These are phyloP conservation scores for Hysterangium stoloniferum DNA, from an alignment of 768 basidiomycete genomes.

Conservation along the genomic window DNA sequence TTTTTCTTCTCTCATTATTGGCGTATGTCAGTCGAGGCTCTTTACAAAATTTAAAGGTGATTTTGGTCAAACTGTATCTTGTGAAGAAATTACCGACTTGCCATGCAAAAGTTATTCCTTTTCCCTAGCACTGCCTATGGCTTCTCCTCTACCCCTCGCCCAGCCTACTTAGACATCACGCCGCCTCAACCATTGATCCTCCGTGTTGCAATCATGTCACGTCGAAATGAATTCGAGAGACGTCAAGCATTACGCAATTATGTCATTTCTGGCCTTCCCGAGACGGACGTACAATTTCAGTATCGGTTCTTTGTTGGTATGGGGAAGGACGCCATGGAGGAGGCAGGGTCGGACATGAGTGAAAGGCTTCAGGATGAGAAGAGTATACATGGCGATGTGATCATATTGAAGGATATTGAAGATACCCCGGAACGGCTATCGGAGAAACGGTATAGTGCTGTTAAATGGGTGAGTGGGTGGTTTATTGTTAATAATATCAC, in stretches of 20 bases:
- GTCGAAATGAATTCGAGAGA: background rate
- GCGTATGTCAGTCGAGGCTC: too few relatives aligned
- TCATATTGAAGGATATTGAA: background rate
- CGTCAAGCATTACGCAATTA: background rate
- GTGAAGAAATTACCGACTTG: too few relatives aligned
- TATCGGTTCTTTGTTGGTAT: conserved; percentile 3
- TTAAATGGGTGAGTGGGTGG: background rate
- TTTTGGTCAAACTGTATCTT: too few relatives aligned
- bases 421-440: background rate
- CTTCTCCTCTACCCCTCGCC: too few relatives aligned
- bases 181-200: background rate
- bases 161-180: too few relatives aligned
- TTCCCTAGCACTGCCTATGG: too few relatives aligned
- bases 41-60: too few relatives aligned
- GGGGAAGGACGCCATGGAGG: too few relatives aligned
- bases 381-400: background rate
- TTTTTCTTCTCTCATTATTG: too few relatives aligned
- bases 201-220: conserved; percentile 3
- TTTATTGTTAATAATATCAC: background rate
- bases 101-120: too few relatives aligned
- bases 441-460: background rate
- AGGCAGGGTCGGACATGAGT: background rate
- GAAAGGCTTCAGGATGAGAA: background rate
- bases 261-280: background rate
- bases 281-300: background rate